Conservation (phyloP, 2,329 filamentous ascomycete species). For the Trichoderma citrinoviride region DNA sequence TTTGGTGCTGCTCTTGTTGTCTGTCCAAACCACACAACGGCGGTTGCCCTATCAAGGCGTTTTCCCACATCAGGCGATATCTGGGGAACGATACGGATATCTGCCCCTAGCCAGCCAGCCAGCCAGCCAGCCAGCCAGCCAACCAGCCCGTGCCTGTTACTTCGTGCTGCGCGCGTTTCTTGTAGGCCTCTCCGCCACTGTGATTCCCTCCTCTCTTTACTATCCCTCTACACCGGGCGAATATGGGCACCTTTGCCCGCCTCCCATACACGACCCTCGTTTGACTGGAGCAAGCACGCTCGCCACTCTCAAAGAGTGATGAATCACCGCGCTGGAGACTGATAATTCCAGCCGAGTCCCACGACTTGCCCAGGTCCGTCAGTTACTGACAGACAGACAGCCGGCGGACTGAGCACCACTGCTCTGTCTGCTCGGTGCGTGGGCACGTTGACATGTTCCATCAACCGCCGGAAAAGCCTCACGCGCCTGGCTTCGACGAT, state of each 20-base stretch:
- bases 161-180: constrained; percentile 12
- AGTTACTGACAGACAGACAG: constrained; percentile 37
- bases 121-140: neutral
- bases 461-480: constrained; percentile 35
- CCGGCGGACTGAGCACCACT: constrained; percentile 35
- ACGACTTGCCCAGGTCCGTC: constrained; percentile 41
- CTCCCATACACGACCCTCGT: constrained; percentile 35
- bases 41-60: constrained; percentile 25
- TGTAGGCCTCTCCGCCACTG: constrained; percentile 13
- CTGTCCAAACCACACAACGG: constrained; percentile 15
- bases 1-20: neutral
- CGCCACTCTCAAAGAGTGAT: constrained; percentile 38
- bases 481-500: constrained; percentile 32
- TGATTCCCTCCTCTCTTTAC: constrained; percentile 18
- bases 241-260: constrained; percentile 40
- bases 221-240: constrained; percentile 28
- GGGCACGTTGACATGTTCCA: constrained; percentile 40
- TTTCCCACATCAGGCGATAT: constrained; percentile 26
- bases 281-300: constrained; percentile 33
- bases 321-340: constrained; percentile 37
- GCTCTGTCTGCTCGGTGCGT: constrained; percentile 33
- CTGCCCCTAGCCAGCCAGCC: constrained; percentile 14
- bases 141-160: constrained; percentile 12
- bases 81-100: constrained; percentile 26
- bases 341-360: constrained; percentile 37